These are phyloP conservation scores for Prunus mira DNA, from an alignment of 306 rosid species.

Conservation along the genomic window DNA sequence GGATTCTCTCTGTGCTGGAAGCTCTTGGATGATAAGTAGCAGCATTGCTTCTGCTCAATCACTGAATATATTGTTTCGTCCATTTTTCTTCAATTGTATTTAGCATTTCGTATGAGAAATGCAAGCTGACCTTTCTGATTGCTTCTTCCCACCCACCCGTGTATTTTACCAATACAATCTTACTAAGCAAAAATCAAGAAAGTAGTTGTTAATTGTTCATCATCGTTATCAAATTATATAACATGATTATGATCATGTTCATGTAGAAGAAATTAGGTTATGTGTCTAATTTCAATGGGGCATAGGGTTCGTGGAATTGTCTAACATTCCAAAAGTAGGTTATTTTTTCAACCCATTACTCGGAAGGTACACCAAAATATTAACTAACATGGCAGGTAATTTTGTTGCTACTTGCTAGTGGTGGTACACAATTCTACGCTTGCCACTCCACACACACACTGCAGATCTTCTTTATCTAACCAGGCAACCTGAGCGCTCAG, in stretches of 20 bases:
- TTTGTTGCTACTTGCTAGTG: too few species aligned
- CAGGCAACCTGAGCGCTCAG: too few species aligned
- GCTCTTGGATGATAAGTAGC: slow-evolving; percentile 18
- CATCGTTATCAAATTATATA: neutral
- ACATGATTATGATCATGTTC: neutral
- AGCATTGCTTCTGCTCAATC: slow-evolving; percentile 2
- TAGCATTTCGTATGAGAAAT: slow-evolving; percentile 11
- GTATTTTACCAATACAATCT: neutral
- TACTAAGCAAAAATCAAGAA: neutral
- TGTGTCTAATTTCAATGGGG: neutral
- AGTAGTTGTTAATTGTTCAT: neutral
- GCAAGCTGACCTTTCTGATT: slow-evolving; percentile 19
- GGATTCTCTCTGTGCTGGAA: slow-evolving; percentile 14
- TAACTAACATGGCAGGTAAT: too few species aligned
- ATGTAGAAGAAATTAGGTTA: neutral
- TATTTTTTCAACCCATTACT: too few species aligned
- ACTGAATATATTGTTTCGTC: slow-evolving; percentile 28
- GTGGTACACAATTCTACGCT: too few species aligned
- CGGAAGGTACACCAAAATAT: too few species aligned
- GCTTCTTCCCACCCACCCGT: slow-evolving; percentile 4
- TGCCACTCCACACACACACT: too few species aligned
- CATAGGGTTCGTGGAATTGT: neutral
- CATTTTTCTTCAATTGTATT: neutral
- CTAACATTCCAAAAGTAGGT: too few species aligned
- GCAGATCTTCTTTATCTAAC: too few species aligned